Conservation (phyloP, 164 flowering plant species). For the Vitis rotundifolia region DNA sequence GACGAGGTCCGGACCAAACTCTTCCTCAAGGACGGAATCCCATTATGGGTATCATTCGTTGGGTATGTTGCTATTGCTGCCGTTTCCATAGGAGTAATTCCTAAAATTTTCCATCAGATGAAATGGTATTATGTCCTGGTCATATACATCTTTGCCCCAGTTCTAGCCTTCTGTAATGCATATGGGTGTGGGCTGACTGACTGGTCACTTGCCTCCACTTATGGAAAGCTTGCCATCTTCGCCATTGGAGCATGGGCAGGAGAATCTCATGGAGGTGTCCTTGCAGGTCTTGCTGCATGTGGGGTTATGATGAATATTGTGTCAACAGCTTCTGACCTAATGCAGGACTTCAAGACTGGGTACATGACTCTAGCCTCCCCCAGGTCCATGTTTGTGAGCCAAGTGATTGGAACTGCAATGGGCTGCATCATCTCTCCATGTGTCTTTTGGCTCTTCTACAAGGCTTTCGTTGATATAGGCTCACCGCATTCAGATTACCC, state of each 20-base stretch:
- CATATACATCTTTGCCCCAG: slow-evolving; percentile 38
- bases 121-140: slow-evolving; percentile 52
- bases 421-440: slow-evolving; percentile 48
- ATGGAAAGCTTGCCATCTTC: slow-evolving; percentile 58
- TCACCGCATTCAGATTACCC: slow-evolving; percentile 23
- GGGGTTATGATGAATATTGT: slow-evolving; percentile 68
- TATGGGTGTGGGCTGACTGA: slow-evolving; percentile 61
- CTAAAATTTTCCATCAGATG: slow-evolving; percentile 50
- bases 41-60: slow-evolving; percentile 35
- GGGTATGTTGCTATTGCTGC: slow-evolving; percentile 45
- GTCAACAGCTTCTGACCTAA: slow-evolving; percentile 58
- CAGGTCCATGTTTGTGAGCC: slow-evolving; percentile 55
- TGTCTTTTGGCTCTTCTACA: slow-evolving; percentile 56
- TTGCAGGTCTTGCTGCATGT: slow-evolving; percentile 60
- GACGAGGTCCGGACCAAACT: slow-evolving; percentile 34
- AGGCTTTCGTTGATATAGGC: slow-evolving; percentile 33
- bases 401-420: slow-evolving; percentile 52
- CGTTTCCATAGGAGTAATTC: slow-evolving; percentile 37
- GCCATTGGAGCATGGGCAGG: slow-evolving; percentile 51
- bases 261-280: slow-evolving; percentile 34
- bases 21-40: slow-evolving; percentile 60
- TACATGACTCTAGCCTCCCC: slow-evolving; percentile 58
- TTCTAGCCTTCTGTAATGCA: slow-evolving; percentile 61
- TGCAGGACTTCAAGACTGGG: slow-evolving; percentile 66
- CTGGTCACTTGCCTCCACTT: slow-evolving; percentile 58